Base-by-base conservation (phyloP, 306 rosid species). In the Rosa chinensis region DNA sequence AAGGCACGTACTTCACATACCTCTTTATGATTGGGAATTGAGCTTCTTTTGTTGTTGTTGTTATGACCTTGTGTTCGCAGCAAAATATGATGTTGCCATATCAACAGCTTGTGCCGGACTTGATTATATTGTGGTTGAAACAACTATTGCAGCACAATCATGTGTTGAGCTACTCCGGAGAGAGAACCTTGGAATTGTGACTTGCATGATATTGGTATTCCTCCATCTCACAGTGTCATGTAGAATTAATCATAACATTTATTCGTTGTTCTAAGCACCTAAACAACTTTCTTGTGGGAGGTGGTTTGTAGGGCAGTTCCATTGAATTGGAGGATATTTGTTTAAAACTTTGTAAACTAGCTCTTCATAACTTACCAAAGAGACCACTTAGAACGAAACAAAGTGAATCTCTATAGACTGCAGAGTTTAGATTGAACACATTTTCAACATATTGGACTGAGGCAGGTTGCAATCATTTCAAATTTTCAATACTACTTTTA, bases 111-210 rank as follows among this genome's bases (percentile, higher is more conserved):
- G 99, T 62, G 18, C 87, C 72, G 99, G 94, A 75, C 94, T 95
- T 78, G 98, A 95, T 86, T 93, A 90, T 77, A 91, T 95, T 77
- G 98, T 95, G n/a, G 99, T 95, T 83, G 97, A 95, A 88, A 95
- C 98, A 62, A 85, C 98, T 53, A 78, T 44, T 85, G 94, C 98
- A 58, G 99, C 99, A n/a, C 97, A 93, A 75, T 90, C 91, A 49
- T 95, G 99, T 40, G 97, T 95, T 72, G 98, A 93, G 88, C 86
- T 95, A 72, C 92, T 95, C 25, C 91, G 98, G 10, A 89, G 89
- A 44, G 99, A 91, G 89, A 91, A 89, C 80, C 91, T 91, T 72
- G 99, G 99, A 40, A 83, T 95, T 76, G 99, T 91, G 70, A 92
- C 99, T 66, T 93, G 89, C 90, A 88, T 95, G 98, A 95, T 95